Percentiles rank a stretch among this genome's conserved stretches.
phyloP scores from a whole-genome alignment of 352 stramenopile genomes.

The Pythium phragmitis region DNA sequence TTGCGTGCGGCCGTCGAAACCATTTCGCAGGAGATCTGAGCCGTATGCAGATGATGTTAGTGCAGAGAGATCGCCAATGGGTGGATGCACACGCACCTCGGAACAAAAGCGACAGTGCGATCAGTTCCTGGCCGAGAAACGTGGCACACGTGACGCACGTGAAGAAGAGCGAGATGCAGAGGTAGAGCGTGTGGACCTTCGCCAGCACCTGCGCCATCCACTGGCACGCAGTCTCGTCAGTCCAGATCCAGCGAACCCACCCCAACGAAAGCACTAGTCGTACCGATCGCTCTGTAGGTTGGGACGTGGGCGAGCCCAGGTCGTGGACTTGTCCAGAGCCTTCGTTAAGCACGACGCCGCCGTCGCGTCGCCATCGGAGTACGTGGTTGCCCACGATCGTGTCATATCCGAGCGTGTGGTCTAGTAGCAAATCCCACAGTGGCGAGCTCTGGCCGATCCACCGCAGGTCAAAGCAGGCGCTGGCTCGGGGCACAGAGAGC shows the following conservation, averaged over 20 bases:
- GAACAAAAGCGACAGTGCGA: slow-evolving; percentile 93
- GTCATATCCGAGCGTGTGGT: slow-evolving; percentile 78
- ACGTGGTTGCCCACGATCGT: slow-evolving; percentile 94
- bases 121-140: slow-evolving; percentile 93
- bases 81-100: slow-evolving; percentile 38
- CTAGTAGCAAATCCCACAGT: slow-evolving; percentile 46
- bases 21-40: slow-evolving; percentile 76
- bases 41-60: neutral
- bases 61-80: neutral
- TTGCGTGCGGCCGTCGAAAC: slow-evolving; percentile 45
- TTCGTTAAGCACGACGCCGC: slow-evolving; percentile 74
- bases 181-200: slow-evolving; percentile 90
- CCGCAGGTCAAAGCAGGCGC: slow-evolving; percentile 49
- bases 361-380: slow-evolving; percentile 47
- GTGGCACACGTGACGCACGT: slow-evolving; percentile 90
- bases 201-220: slow-evolving; percentile 47
- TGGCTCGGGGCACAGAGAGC: slow-evolving; percentile 37
- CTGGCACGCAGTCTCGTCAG: slow-evolving; percentile 13
- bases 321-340: slow-evolving; percentile 57
- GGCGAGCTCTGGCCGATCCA: slow-evolving; percentile 35
- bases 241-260: neutral
- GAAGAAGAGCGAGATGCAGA: slow-evolving; percentile 94
- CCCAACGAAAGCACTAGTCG: neutral
- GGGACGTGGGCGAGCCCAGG: slow-evolving; percentile 54
- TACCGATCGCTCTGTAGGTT: slow-evolving; percentile 19